These are phyloP conservation scores for Eimeria falciformis DNA, from an alignment of 169 alveolate species.

Conservation along the genomic window DNA sequence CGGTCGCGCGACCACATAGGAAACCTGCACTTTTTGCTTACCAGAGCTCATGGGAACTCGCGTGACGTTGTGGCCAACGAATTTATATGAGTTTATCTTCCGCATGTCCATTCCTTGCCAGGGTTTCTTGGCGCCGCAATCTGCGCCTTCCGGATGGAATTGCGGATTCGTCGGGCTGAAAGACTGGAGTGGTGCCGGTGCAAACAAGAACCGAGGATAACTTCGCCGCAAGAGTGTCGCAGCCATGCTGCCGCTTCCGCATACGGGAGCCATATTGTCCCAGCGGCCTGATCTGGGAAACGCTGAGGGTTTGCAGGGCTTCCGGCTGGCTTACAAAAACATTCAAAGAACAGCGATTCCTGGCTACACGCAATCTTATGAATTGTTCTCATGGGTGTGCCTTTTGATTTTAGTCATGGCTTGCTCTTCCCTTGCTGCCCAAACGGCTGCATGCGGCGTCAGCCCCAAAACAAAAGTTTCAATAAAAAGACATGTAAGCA, in stretches of 20 bases:
- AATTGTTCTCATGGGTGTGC: no score
- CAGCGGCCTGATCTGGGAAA: no score
- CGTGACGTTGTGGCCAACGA: conserved; percentile 16
- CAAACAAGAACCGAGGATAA: conserved; percentile 26
- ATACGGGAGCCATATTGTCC: no score
- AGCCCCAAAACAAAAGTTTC: no score
- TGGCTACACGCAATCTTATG: no score
- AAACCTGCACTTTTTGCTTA: not conserved
- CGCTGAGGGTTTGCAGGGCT: no score
- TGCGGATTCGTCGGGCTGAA: conserved; percentile 37
- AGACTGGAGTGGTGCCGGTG: conserved; percentile 68
- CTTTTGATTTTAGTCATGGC: no score
- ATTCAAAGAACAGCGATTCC: no score
- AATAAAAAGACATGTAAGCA: no score
- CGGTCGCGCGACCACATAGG: not conserved
- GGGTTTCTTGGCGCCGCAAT: conserved; percentile 50
- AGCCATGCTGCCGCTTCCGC: not conserved
- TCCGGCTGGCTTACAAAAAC: no score
- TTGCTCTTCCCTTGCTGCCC: no score
- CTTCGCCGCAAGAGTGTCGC: conserved; percentile 21
- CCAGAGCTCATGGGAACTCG: conserved; percentile 72
- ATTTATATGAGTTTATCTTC: conserved; percentile 59
- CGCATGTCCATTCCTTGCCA: conserved; percentile 74
- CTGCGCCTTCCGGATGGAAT: conserved; percentile 57
- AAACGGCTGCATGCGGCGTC: no score